Base-by-base conservation (phyloP, 768 basidiomycete genomes). In the Pleurotus citrinopileatus region DNA sequence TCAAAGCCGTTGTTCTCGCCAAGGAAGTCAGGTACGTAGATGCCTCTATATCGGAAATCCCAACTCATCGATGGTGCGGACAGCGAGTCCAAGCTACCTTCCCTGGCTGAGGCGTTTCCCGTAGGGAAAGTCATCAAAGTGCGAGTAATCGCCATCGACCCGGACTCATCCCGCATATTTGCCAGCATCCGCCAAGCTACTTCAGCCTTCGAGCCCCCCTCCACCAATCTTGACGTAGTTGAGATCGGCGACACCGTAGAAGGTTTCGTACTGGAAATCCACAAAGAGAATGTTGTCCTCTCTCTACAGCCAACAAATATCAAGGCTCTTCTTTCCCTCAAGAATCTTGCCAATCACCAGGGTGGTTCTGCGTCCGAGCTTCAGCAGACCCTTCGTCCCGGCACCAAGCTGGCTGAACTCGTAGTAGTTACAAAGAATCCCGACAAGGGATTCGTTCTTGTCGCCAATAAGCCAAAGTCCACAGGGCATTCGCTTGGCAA, bases 381-480 rank as follows among this genome's bases (percentile, higher is more conserved):
- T 20, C 82, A 82, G 22, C 69, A 71, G 2, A 67, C 72, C 6
- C 70, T 98, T 44, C 83, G 86, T 59, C 71, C 74, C 6, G 91
- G 91, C 9, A 88, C 91, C 42, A 75, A 73, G 42, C 67, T 98
- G 25, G 75, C 84, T 9, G 87, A 90, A 45, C 76, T 99, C 17
- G 83, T 91, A 5, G 90, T 98, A n/a, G 89, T 94, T 20, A 88
- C 91, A 7, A 89, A 91, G 59, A 94, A 91, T 64, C 77, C 83
- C 6, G 92, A 91, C 61, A 92, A 91, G 61, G 83, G 85, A 7
- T 79, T 98, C 58, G 88, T 97, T 56, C 86, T 97, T 57, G 90
- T 94, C 28, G 87, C 87, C 46, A 86, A 80, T 61, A 80, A 80
- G 58, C 86, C 86, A 1, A 85, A 86, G 65, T 70, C 75, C 34